Base-by-base conservation (phyloP, 2,329 filamentous ascomycete species). In the Colletotrichum horii region DNA sequence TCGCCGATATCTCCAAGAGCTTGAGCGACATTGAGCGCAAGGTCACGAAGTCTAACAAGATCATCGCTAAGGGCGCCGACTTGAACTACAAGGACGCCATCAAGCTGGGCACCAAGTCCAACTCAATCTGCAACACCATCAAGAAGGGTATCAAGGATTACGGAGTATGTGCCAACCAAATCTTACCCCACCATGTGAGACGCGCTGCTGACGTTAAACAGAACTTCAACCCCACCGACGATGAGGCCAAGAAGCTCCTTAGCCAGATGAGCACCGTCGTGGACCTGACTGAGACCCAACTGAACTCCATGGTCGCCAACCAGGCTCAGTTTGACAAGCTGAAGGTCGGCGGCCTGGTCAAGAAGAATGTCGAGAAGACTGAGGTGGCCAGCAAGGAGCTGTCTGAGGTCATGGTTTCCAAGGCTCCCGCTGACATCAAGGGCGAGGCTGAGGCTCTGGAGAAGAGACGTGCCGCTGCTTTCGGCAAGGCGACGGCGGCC, bases 21-120 rank as follows among this genome's bases (percentile, higher is more conserved):
- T 28, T 74, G 26, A 71, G 72, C 36, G 72, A 74, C 68, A 74
- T 74, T 36, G 72, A 74, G 67, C 72, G 72, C 52, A 74, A 74
- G 68, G 60, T 66, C 34, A 66, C 52, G 14, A 74, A 74, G 52
- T 71, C 72, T 24, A 74, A 66, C 61, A 74, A 74, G 67, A 74
- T 74, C 38, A 48, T 74, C 8, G 43, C 52, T 3, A 74, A 74
- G 68, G 72, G 72, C 36, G 70, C 34, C 36, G 72, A 74, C 30
- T 2, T 74, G 12, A 74, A 71, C 61, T 74, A 74, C 24, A 74
- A 71, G 36, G 72, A 74, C 11, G 72, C 72, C 48, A 74, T 74
- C 36, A 74, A 74, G 67, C 61, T 74, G 8, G 72, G 72, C 3
- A 61, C 60, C 26, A 74, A 74, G 52, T 71, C 72, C 24, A 62